These are phyloP conservation scores for Puccinia triticina DNA, from an alignment of 1,284 basidiomycete genomes.

Conservation along the genomic window DNA sequence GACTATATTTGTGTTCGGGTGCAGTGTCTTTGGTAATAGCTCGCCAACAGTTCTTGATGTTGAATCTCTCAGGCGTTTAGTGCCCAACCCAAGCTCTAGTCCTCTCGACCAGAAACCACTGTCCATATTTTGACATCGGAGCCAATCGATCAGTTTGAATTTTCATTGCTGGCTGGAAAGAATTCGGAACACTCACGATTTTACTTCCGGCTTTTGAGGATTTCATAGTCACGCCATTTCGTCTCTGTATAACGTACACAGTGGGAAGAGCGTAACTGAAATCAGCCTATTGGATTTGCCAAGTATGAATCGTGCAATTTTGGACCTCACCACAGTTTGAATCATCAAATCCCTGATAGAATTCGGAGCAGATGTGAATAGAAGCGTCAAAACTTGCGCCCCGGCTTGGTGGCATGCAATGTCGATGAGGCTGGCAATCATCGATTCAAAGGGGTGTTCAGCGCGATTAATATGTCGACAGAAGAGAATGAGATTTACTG, in stretches of 20 bases:
- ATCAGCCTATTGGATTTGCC: background rate
- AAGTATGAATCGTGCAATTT: background rate
- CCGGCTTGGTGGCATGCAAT: slow-evolving; percentile 52
- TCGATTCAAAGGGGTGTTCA: background rate
- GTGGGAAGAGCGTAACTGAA: background rate
- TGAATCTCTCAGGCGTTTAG: background rate
- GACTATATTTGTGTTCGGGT: background rate
- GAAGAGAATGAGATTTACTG: slow-evolving; percentile 25
- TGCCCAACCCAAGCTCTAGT: slow-evolving; percentile 51
- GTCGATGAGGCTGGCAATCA: slow-evolving; percentile 44
- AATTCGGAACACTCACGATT: slow-evolving; percentile 25
- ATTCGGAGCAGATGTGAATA: slow-evolving; percentile 50
- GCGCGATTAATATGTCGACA: background rate
- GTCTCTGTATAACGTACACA: slow-evolving; percentile 13
- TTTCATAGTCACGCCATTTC: slow-evolving; percentile 52
- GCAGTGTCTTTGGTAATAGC: background rate
- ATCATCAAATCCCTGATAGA: slow-evolving; percentile 52
- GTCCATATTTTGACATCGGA: background rate
- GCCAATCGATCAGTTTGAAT: slow-evolving; percentile 12
- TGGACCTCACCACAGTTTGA: slow-evolving; percentile 49
- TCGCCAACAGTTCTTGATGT: background rate
- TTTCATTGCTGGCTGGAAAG: background rate
- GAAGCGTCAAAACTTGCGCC: slow-evolving; percentile 50
- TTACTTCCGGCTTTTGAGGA: slow-evolving; percentile 51
- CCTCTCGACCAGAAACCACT: slow-evolving; percentile 52